Base-by-base conservation (phyloP, 352 stramenopile genomes). In the Phytophthora citricola region DNA sequence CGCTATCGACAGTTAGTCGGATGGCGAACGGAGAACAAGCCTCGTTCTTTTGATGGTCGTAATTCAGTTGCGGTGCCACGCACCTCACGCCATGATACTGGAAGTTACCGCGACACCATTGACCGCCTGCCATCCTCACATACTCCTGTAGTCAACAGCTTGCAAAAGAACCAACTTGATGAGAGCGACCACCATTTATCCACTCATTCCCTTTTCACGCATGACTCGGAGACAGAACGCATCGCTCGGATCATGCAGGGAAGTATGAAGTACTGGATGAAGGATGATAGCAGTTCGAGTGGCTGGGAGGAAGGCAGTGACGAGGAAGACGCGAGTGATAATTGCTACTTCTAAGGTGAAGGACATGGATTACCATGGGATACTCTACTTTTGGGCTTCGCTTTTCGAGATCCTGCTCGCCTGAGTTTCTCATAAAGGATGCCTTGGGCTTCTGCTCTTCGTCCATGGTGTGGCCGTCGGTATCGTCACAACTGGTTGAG, bases 231-330 rank as follows among this genome's bases (percentile, higher is more conserved):
- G 58, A 93, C 84, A 0, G 85, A 93, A 49, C 81, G 85, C 26
- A 93, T 93, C n/a, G 85, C 85, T 38, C 69, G 82, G 15, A 93
- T 93, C 51, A 93, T 93, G 84, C 82, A 93, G 51, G 79, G 82
- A 34, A 93, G 69, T 20, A 56, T 91, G 57, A 72, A 75, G 1
- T 87, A 89, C 46, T 91, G 79, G 77, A 69, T 85, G 26, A 73
- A 80, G 54, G 76, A 86, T 12, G 69, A 76, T 20, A 58, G 51
- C 15, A 71, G 38, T 40, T 70, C 49, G 14, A 69, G 63, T 39
- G 44, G 34, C 9, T 69, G 79, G 3, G 75, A 82, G 32, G 40
- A 66, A 44, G 9, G 47, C 39, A 63, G 41, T 15, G 72, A 79
- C 8, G 66, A 84, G 36, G 78, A 85, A 11, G 76, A 85, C 5